These are phyloP conservation scores for Penicillium glabrum DNA, from an alignment of 2,329 filamentous ascomycete genomes.

Conservation along the genomic window DNA sequence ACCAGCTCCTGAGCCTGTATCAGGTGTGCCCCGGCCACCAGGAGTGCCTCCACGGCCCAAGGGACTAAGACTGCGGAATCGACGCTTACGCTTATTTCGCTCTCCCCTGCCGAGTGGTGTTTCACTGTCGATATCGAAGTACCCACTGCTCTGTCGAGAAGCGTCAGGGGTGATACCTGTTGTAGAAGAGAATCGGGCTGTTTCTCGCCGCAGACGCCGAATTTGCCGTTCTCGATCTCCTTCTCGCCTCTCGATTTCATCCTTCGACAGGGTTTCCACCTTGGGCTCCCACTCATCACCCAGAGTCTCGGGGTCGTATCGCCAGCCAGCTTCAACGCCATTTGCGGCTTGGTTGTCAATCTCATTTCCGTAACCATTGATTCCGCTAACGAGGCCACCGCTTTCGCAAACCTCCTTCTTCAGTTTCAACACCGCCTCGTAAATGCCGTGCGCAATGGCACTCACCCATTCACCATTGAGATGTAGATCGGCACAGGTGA, in stretches of 20 bases:
- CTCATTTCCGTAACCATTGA: constrained; percentile 66
- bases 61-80: constrained; percentile 86
- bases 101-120: constrained; percentile 90
- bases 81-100: constrained; percentile 89
- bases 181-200: constrained; percentile 85
- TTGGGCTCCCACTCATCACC: constrained; percentile 83
- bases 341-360: constrained; percentile 88
- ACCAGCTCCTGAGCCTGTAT: constrained; percentile 62
- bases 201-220: constrained; percentile 81
- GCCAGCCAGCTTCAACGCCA: constrained; percentile 83
- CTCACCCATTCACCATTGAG: constrained; percentile 90
- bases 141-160: constrained; percentile 59
- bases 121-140: constrained; percentile 62
- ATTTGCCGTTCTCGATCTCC: constrained; percentile 91
- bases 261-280: constrained; percentile 79
- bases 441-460: constrained; percentile 93
- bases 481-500: constrained; percentile 89
- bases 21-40: constrained; percentile 75
- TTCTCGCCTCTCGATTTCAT: constrained; percentile 97
- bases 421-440: constrained; percentile 85
- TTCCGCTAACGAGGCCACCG: constrained; percentile 76
- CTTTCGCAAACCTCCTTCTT: constrained; percentile 98
- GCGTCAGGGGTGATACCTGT: constrained; percentile 77
- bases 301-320: constrained; percentile 89
- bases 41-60: constrained; percentile 67